Conservation (phyloP, 129 eudicot species). For the Helianthus annuus region DNA sequence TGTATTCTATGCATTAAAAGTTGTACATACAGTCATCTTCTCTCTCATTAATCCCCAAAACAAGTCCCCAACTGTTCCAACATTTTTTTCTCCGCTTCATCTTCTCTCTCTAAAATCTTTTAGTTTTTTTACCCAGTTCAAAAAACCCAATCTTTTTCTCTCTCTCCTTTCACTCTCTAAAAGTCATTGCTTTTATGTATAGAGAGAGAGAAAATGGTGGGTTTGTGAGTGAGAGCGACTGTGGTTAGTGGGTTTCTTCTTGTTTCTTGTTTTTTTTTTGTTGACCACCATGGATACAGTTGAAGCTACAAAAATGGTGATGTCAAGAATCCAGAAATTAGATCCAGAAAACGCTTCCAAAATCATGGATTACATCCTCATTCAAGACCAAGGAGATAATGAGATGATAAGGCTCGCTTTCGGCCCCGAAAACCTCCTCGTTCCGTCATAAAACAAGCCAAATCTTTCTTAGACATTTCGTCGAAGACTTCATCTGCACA, state of each 20-base stretch:
- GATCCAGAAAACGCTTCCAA: constrained; percentile 96
- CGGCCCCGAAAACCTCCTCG: constrained; percentile 64
- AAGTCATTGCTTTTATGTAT: constrained; percentile 20
- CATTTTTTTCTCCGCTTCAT: constrained; percentile 20
- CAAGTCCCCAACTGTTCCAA: constrained; percentile 40
- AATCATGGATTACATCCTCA: constrained; percentile 83
- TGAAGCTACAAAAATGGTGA: constrained; percentile 80
- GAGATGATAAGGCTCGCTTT: constrained; percentile 90
- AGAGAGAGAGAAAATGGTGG: constrained; percentile 19
- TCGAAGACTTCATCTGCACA: constrained; percentile 53
- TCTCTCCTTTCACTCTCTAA: constrained; percentile 20
- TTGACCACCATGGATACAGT: constrained; percentile 65
- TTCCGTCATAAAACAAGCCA: constrained; percentile 63
- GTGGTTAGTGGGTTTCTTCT: constrained; percentile 6
- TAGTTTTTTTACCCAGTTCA: constrained; percentile 25
- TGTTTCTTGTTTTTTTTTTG: neutral
- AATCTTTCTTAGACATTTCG: constrained; percentile 50
- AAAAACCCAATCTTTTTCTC: constrained; percentile 39
- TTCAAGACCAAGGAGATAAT: constrained; percentile 86
- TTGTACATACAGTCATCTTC: constrained; percentile 37
- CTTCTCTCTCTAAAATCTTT: constrained; percentile 6
- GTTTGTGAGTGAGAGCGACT: constrained; percentile 29
- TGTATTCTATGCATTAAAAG: constrained; percentile 2
- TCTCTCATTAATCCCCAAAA: constrained; percentile 44
- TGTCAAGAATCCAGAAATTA: constrained; percentile 66